These are phyloP conservation scores for Straminergon stramineum DNA, from an alignment of 225 moss, liverwort and hornwort species.

Conservation along the genomic window DNA sequence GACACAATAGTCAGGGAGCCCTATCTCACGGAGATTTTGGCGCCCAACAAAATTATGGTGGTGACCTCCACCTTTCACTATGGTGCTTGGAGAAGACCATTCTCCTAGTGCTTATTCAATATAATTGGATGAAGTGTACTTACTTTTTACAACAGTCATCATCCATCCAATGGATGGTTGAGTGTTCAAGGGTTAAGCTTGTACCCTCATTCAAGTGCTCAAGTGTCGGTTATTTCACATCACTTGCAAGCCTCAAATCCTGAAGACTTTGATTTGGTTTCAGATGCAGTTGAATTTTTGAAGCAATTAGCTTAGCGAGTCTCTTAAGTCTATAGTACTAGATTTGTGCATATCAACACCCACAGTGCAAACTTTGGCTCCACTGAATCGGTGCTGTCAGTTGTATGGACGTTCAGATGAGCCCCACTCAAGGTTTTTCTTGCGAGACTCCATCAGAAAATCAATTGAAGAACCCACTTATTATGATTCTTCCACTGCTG, in stretches of 20 bases:
- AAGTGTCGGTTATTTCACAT: neutral
- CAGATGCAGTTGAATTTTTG: neutral
- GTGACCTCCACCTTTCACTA: rapidly evolving
- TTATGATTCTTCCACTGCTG: too few relatives aligned
- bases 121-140: neutral
- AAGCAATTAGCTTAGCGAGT: neutral
- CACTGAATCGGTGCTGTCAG: too few relatives aligned
- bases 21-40: too few relatives aligned
- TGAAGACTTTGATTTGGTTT: neutral
- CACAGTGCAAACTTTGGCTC: too few relatives aligned
- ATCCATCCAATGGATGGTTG: neutral
- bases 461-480: too few relatives aligned
- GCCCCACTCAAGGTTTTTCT: too few relatives aligned
- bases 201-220: neutral
- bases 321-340: neutral
- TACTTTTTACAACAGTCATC: too few relatives aligned
- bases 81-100: neutral
- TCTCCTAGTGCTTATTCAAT: neutral
- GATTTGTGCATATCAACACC: neutral
- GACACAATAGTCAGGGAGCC: too few relatives aligned
- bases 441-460: too few relatives aligned
- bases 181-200: neutral
- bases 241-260: rapidly evolving
- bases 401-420: too few relatives aligned
- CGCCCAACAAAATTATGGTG: neutral